A percentile compares a stretch with the other conserved stretches of the same genome.
Evolutionary conservation across 495 filamentous ascomycete genomes (phyloP).

Genomic region (Oidiodendron maius): DNA sequence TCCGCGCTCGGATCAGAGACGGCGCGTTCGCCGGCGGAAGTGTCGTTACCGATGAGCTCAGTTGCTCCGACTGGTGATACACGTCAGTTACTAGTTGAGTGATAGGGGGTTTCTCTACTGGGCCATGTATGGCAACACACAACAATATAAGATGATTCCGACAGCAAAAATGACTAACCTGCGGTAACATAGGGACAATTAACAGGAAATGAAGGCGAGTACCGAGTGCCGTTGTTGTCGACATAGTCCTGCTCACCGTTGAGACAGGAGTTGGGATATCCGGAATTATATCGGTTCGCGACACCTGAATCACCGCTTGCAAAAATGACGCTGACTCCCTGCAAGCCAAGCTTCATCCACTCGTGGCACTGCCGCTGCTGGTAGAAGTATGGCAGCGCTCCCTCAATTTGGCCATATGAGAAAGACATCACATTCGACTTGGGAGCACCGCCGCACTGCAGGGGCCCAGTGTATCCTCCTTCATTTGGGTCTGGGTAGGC

Average conservation of each 20-base stretch:
- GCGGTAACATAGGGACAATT: slow-evolving; percentile 73
- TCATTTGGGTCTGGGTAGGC: slow-evolving; percentile 47
- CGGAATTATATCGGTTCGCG: slow-evolving; percentile 40
- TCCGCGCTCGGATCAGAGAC: slow-evolving; percentile 10
- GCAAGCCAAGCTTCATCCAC: slow-evolving; percentile 35
- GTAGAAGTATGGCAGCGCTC: slow-evolving; percentile 43
- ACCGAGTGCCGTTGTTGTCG: slow-evolving; percentile 45
- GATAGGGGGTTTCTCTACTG: no score
- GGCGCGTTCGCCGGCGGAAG: slow-evolving; percentile 25
- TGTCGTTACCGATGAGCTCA: no score
- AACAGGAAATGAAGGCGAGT: slow-evolving; percentile 64
- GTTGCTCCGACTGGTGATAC: no score
- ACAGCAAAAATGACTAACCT: slow-evolving; percentile 40
- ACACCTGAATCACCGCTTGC: slow-evolving; percentile 33
- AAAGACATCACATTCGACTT: slow-evolving; percentile 53
- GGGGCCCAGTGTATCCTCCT: slow-evolving; percentile 48
- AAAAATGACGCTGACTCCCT: slow-evolving; percentile 30
- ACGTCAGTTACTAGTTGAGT: no score
- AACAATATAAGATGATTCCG: slow-evolving; percentile 25
- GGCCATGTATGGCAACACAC: slow-evolving; percentile 35
- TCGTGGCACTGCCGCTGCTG: slow-evolving; percentile 52
- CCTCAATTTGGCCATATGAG: slow-evolving; percentile 49
- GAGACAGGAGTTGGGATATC: slow-evolving; percentile 22
- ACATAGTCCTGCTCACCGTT: not conserved
- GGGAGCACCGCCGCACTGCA: slow-evolving; percentile 55